Base-by-base conservation (phyloP, 306 rosid species). In the Sindora glabra region DNA sequence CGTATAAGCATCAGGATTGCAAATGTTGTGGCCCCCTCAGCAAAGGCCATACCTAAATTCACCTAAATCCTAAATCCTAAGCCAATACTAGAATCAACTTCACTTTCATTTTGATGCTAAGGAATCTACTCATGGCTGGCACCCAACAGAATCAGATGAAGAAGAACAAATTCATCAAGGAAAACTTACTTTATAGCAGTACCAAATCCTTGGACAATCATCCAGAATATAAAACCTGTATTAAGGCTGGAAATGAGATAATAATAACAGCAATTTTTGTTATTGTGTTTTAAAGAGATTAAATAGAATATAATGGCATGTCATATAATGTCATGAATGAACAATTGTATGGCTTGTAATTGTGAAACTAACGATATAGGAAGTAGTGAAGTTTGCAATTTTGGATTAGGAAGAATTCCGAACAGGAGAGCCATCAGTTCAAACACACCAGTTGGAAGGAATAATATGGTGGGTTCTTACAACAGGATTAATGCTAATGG, bases 171-270 rank as follows among this genome's bases (percentile, higher is more conserved):
- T 18, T n/a, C 15, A 5, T 4, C 16, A 41, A n/a, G 21, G 0
- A 41, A 1, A 13, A 3, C 48, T 60, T 5, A 60, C 79, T 75
- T 68, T 14, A 63, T 63, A 17, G 79, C 75, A 40, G 58, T 58
- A 42, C 71, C 63, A 48, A 74, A 74, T 65, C 95, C 89, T 48
- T 69, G 85, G 24, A 90, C 83, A 75, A 85, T 74, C 90, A 81
- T 81, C 90, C 95, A 89, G 65, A 78, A 79, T 16, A 61, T 55
- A 54, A 74, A 56, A 47, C 61, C 76, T 48, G 90, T 89, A 72
- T 81, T 85, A 12, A 83, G 80, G 70, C 90, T 85, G 83, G 11
- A 30, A 72, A 58, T 24, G 66, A 70, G 40, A 29, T 14, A 15
- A 1, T 17, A 5, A 29, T 5, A 17, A 23, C 16, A 13, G 3